phyloP scores from a whole-genome alignment of 768 basidiomycete genomes.

The Agrocybe praecox region DNA sequence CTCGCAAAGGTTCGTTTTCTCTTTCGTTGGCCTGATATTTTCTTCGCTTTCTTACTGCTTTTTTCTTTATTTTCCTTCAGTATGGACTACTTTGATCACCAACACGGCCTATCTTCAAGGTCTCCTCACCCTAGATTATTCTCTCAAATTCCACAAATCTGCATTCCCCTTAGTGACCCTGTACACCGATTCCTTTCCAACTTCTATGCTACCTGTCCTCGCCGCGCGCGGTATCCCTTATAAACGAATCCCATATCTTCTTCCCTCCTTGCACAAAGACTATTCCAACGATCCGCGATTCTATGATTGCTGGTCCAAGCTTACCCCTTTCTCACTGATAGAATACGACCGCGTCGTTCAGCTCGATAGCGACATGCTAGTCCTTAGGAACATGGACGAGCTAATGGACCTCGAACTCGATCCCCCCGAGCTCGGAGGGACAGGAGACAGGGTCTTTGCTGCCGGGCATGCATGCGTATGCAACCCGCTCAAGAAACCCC shows the following conservation, averaged over 20 bases:
- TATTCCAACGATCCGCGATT: conserved; percentile 8
- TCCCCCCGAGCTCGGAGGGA: conserved; percentile 3
- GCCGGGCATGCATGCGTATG: conserved; percentile 8
- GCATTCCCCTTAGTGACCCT: conserved; percentile 4
- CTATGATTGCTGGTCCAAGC: conserved; percentile 9
- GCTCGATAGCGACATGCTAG: conserved; percentile 7
- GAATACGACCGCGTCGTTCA: conserved; percentile 7
- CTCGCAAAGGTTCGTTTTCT: background rate
- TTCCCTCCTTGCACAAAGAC: conserved; percentile 4
- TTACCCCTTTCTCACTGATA: conserved; percentile 8
- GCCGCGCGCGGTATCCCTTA: conserved; percentile 4
- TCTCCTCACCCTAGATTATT: conserved; percentile 8
- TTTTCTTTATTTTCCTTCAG: background rate
- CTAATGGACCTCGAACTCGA: conserved; percentile 7
- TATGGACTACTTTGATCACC: conserved; percentile 7
- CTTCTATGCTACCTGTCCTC: conserved; percentile 2
- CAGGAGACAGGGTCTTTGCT: conserved; percentile 2
- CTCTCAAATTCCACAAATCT: conserved; percentile 5
- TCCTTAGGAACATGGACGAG: conserved; percentile 6
- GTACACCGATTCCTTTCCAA: conserved; percentile 5
- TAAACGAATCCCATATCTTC: conserved; percentile 6
- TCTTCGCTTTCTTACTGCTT: background rate
- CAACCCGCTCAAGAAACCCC: conserved; percentile 7
- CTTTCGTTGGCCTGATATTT: background rate
- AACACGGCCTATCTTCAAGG: conserved; percentile 5